phyloP scores from a whole-genome alignment of 805 yeast genomes.

The Candida tibetensis region DNA sequence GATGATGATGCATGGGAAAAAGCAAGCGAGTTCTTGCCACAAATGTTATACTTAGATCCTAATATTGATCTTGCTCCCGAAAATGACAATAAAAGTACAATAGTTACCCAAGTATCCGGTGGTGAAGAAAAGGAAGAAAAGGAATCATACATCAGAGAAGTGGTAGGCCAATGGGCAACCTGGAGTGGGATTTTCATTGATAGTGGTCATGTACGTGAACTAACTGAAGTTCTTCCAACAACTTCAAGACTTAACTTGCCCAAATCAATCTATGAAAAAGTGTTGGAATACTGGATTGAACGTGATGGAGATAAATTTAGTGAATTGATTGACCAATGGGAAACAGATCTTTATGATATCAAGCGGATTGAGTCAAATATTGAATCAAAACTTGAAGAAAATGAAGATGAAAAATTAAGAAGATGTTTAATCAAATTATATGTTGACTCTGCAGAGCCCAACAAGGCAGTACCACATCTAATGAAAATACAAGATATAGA shows the following conservation, averaged over 20 bases:
- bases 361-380: conserved; percentile 42
- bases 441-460: conserved; percentile 54
- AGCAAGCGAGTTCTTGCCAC: conserved; percentile 50
- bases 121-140: conserved; percentile 14
- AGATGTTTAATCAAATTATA: conserved; percentile 51
- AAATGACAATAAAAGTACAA: conserved; percentile 31
- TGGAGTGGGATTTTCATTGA: conserved; percentile 57
- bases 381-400: conserved; percentile 43
- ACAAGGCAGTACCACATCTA: conserved; percentile 63
- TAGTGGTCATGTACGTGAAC: conserved; percentile 40
- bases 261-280: conserved; percentile 24
- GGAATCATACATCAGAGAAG: conserved; percentile 20
- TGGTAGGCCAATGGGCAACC: conserved; percentile 54
- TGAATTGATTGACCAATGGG: conserved; percentile 55
- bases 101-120: conserved; percentile 11
- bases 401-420: conserved; percentile 28
- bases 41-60: conserved; percentile 16
- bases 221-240: conserved; percentile 59
- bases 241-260: conserved; percentile 34
- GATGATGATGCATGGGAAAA: conserved; percentile 47
- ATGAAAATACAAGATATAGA: conserved; percentile 52
- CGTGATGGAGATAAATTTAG: conserved; percentile 31
- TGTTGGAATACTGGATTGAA: conserved; percentile 52
- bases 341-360: conserved; percentile 47
- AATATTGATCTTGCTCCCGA: conserved; percentile 20